Evolutionary conservation across 2,329 filamentous ascomycete species (phyloP), one percentile per base, ranked within the genome.

Genomic region (Ophiostoma australiae): DNA sequence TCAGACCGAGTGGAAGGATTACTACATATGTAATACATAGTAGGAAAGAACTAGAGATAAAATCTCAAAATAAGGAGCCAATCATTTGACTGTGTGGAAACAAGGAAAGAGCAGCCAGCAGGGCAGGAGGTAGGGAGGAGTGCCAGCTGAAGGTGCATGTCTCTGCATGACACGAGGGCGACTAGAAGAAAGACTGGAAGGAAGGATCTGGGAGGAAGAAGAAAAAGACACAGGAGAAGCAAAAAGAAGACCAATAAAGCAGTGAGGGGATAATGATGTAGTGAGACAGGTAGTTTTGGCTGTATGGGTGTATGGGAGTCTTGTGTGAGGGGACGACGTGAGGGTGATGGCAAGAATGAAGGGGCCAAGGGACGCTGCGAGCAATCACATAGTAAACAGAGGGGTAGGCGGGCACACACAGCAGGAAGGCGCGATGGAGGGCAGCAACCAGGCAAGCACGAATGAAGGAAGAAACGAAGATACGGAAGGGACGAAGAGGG

Each of bases 281-380:
- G 44, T 48, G 44, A 48, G 15, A 48, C 44, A 48, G 44, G 15
- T 2, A n/a, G 44, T 48, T 48, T 48, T 48, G 15, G 17, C 15
- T 41, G 41, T 48, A 17, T 48, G 41, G 17, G 41, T 44, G 41
- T 48, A n/a, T 13, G 23, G n/a, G n/a, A n/a, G 20, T 31, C 27
- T 31, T 31, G 27, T 41, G 2, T 41, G 39, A 41, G 10, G 39
- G 27, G 44, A 48, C 35, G 6, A 44, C 5, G 41, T 44, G 41
- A 55, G 48, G 48, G 48, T 55, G 48, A 7, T 55, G 41, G 41
- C 20, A 55, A 55, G 48, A 55, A 55, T 55, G 48, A 55, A 55
- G 20, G n/a, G n/a, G 20, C 10, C 48, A 55, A 55, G 48, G 48
- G 48, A 48, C 48, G 15, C 11, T 44, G 11, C 37, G 8, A 11